phyloP scores from a whole-genome alignment of 768 basidiomycete genomes.

The Russula sp. region DNA sequence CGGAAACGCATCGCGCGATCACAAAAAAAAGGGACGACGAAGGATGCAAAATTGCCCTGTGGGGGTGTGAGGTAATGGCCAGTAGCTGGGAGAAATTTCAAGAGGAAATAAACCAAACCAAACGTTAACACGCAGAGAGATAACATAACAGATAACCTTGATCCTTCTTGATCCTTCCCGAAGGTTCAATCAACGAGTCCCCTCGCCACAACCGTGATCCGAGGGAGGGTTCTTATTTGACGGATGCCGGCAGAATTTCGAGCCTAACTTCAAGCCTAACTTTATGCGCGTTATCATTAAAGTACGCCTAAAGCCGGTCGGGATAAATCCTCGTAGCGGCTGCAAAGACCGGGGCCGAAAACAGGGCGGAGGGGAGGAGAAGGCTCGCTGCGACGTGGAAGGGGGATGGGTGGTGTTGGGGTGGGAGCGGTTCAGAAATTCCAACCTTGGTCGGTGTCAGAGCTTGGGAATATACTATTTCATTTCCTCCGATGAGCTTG shows the following conservation, averaged over 20 bases:
- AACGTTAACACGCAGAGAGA: background rate
- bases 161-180: no score
- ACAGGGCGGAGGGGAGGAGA: conserved; percentile 8
- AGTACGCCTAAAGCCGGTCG: background rate
- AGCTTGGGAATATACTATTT: background rate
- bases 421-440: background rate
- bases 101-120: no score
- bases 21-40: background rate
- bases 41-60: background rate
- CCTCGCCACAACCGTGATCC: background rate
- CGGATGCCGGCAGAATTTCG: background rate
- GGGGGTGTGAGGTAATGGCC: background rate
- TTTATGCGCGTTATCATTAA: background rate
- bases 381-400: background rate
- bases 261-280: background rate
- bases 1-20: background rate
- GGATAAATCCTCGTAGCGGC: background rate
- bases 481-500: no score
- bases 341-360: background rate
- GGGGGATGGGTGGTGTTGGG: no score
- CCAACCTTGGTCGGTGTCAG: background rate
- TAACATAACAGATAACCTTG: background rate
- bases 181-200: background rate
- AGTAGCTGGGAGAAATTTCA: background rate
- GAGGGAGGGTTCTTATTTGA: background rate